phyloP scores from a whole-genome alignment of 1,139 yeast genomes.

The Lodderomyces beijingensis region DNA sequence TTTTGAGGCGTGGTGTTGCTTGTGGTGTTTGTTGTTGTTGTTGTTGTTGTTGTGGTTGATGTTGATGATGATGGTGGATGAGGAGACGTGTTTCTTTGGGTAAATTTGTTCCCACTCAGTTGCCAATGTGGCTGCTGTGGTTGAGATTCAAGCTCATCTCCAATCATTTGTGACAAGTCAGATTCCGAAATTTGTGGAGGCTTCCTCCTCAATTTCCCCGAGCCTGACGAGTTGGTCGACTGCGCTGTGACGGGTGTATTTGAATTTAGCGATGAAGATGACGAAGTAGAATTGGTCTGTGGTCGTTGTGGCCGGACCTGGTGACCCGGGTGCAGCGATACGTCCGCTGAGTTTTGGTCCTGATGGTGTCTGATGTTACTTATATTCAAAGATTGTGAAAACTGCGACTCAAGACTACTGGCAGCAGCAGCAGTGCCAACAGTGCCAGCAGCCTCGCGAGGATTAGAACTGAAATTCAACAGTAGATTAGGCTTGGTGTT shows the following conservation, averaged over 20 bases:
- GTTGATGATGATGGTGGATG: neutral
- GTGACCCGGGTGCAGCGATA: too few species aligned
- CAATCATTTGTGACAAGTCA: neutral
- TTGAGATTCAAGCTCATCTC: neutral
- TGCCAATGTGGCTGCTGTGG: constrained; percentile 1
- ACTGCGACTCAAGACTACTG: constrained; percentile 1
- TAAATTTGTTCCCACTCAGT: too few species aligned
- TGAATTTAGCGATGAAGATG: constrained; percentile 10
- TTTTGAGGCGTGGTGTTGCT: neutral
- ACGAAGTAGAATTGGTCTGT: constrained; percentile 4
- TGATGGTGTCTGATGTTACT: too few species aligned
- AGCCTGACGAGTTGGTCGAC: constrained; percentile 7
- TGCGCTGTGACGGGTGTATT: constrained; percentile 9
- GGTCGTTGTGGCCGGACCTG: constrained; percentile 2
- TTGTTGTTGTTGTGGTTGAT: neutral
- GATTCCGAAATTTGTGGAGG: constrained; percentile 43
- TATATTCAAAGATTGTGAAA: neutral
- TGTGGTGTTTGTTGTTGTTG: neutral
- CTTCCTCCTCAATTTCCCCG: constrained; percentile 26
- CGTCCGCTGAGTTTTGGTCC: too few species aligned
- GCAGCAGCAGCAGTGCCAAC: too few species aligned
- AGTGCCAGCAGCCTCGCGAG: too few species aligned
- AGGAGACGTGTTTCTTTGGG: too few species aligned
- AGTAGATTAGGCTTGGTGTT: constrained; percentile 8
- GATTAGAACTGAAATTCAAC: constrained; percentile 1